Evolutionary conservation across 805 yeast genomes (phyloP).

Genomic region (Myxozyma nipponensis): DNA sequence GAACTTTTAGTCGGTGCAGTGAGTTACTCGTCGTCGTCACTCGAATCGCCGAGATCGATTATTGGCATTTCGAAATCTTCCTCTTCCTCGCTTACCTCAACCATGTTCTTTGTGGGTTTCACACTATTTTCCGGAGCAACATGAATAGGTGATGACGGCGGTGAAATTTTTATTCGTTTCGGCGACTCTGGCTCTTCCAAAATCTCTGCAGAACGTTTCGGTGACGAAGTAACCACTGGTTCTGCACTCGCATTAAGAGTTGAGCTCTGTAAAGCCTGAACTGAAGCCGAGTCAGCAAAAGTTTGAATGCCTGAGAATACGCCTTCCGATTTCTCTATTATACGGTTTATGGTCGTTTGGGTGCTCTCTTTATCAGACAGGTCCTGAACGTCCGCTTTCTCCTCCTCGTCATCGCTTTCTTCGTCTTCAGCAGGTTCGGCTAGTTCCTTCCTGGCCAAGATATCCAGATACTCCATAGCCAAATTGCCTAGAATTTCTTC

Average conservation of each 20-base stretch:
- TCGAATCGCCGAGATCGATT: slow-evolving; percentile 18
- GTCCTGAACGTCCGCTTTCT: slow-evolving; percentile 15
- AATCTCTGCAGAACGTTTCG: too few species aligned
- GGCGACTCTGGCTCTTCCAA: too few species aligned
- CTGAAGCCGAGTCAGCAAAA: not conserved
- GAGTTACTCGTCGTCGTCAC: slow-evolving; percentile 24
- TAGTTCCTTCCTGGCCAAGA: slow-evolving; percentile 6
- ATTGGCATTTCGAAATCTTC: slow-evolving; percentile 27
- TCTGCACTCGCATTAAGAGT: too few species aligned
- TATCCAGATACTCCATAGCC: slow-evolving; percentile 1
- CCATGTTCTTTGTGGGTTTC: not conserved
- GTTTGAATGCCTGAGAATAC: not conserved
- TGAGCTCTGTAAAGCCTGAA: not conserved
- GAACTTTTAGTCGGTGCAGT: too few species aligned
- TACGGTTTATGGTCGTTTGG: not conserved
- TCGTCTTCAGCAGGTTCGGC: slow-evolving; percentile 12
- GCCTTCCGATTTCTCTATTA: not conserved
- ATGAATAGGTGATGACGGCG: not conserved
- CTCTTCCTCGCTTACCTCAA: slow-evolving; percentile 15
- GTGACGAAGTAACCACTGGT: too few species aligned
- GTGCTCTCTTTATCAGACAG: slow-evolving; percentile 1
- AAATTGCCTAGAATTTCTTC: slow-evolving; percentile 17
- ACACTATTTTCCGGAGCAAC: not conserved
- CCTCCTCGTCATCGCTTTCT: slow-evolving; percentile 35
- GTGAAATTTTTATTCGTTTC: not conserved